These are phyloP conservation scores for Asterella californica DNA, from an alignment of 225 moss, liverwort and hornwort genomes.

Conservation along the genomic window DNA sequence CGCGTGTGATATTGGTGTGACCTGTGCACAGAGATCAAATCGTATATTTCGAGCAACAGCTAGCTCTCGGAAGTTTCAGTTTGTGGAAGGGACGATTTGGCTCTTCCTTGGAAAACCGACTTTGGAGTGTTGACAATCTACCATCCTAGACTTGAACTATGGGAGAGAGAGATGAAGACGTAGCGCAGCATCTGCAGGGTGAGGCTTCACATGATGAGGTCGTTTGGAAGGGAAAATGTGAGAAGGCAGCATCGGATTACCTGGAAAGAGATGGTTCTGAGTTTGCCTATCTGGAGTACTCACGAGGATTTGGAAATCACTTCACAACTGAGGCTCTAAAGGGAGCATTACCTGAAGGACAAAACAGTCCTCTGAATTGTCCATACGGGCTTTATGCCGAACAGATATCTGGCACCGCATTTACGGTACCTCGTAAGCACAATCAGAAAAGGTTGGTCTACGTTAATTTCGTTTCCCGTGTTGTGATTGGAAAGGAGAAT, in stretches of 20 bases:
- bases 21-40: no score
- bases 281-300: constrained; percentile 61
- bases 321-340: constrained; percentile 71
- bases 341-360: constrained; percentile 77
- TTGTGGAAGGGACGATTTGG: not conserved
- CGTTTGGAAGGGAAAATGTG: not conserved
- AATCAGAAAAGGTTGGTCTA: constrained; percentile 65
- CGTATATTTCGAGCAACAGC: not conserved
- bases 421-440: constrained; percentile 81
- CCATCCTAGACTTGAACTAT: not conserved
- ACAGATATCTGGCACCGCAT: constrained; percentile 90
- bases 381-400: constrained; percentile 94
- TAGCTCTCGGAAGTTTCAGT: not conserved
- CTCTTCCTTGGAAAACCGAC: not conserved
- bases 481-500: not conserved
- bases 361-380: constrained; percentile 88
- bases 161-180: not conserved
- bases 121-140: not conserved
- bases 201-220: not conserved
- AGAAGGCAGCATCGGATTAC: not conserved
- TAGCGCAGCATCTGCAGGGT: not conserved
- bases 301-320: constrained; percentile 74
- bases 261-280: constrained; percentile 14
- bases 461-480: not conserved
- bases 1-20: no score